Evolutionary conservation across 2,329 filamentous ascomycete genomes (phyloP), one percentile per base, ranked within the genome.

Genomic region (Penicillium sp.): DNA sequence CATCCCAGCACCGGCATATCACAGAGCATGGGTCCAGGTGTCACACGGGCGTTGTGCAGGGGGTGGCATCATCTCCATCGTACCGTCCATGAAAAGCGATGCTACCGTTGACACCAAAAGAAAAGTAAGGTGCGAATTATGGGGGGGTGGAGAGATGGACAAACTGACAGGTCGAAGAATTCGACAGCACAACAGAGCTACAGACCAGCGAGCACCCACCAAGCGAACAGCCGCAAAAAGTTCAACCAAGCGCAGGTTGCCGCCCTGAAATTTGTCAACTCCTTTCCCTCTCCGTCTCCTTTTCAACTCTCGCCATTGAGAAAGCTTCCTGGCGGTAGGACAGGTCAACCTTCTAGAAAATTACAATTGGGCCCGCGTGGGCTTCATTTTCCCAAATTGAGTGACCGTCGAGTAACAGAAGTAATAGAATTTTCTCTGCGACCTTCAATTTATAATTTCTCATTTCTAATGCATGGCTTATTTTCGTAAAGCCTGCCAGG

Each of bases 291-390:
- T 28, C 42, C 42, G 36, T 44, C 46, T 19, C 36, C 33, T 54
- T 33, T 24, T 26, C 29, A 56, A 48, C 45, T 33, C 14, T 39
- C 34, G n/a, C 18, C 34, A 53, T 33, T 37, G 21, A 31, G 36
- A 59, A 52, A 21, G 5, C 24, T 28, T 40, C 43, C 14, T 24
- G n/a, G 24, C 29, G 18, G 56, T 63, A 26, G 14, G 21, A 33
- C 26, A 56, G 16, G 31, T 50, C 37, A 51, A 55, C 46, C 48
- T 59, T 64, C 55, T 55, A 57, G 61, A 62, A 58, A 61, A 43
- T 62, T 62, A 18, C 44, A 58, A 61, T 59, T 43, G 33, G 50
- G 58, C 37, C 59, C 51, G 48, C 55, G 37, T 54, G 48, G 36
- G 33, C 34, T 28, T 48, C 44, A 21, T 8, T 47, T 42, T 42